Base-by-base conservation (phyloP, 495 filamentous ascomycete genomes). In the Trichoderma asperelloides region DNA sequence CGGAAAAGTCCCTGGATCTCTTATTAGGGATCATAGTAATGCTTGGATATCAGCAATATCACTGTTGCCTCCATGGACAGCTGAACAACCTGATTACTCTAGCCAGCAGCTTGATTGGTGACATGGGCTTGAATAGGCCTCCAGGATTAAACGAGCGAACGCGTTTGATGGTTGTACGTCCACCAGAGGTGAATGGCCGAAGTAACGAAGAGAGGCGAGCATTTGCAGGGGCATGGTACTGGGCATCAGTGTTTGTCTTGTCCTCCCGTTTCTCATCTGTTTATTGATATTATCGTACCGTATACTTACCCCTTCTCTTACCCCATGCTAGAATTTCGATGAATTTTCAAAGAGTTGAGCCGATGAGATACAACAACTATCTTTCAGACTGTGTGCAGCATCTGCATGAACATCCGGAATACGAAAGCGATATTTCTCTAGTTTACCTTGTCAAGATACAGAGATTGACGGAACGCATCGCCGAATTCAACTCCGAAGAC, bases 21-120 rank as follows among this genome's bases (percentile, higher is more conserved):
- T 75, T 85, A 13, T 77, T 82, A 71, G 80, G 82, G 18, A 74
- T 83, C 25, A 69, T 82, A 13, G 70, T 83, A 2, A 76, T 79
- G 57, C 69, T 84, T 21, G 82, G 81, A 12, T 83, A 76, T 73
- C 79, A 77, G 57, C 77, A 76, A 60, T 78, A 75, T 69, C 80
- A 72, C 67, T 79, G 72, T 68, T 70, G 73, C 73, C 73, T 73
- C 71, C 80, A 73, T 71, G 74, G 73, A 41, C 78, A 80, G 66
- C 70, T 79, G 33, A 80, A 77, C 69, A 80, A 80, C 43, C 74
- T 81, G 23, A 68, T 81, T 30, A 77, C 75, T 47, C 65, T 85
- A 43, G 80, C 82, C 27, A 74, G 78, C 62, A 77, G 78, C 47
- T 68, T 85, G 16, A 68, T 78, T 12, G 75, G 78, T 21, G 82